These are phyloP conservation scores for Casuarina cunninghamiana DNA, from an alignment of 306 rosid species.

Conservation along the genomic window DNA sequence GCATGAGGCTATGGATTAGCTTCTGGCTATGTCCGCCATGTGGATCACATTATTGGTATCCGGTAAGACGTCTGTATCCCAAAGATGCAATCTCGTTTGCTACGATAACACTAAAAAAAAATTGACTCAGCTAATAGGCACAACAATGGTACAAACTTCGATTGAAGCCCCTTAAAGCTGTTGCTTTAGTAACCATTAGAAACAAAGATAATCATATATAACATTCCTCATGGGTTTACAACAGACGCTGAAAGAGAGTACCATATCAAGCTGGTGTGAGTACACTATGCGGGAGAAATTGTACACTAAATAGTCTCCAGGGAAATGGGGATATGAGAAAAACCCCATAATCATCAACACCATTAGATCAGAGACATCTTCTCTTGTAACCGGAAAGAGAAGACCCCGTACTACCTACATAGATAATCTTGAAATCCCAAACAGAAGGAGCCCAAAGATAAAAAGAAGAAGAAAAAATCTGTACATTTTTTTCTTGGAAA, in stretches of 20 bases:
- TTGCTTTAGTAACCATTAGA: background rate
- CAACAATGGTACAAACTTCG: constrained; percentile 5
- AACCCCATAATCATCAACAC: constrained; percentile 31
- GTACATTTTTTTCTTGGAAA: constrained; percentile 33
- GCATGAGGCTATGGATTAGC: background rate
- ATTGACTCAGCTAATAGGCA: background rate
- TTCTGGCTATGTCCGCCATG: constrained; percentile 31
- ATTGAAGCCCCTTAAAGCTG: background rate
- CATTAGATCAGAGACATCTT: constrained; percentile 21
- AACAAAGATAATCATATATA: background rate
- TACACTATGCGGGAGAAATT: constrained; percentile 25
- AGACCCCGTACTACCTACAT: constrained; percentile 17
- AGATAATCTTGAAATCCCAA: constrained; percentile 23
- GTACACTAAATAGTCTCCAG: constrained; percentile 30
- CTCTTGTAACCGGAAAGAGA: constrained; percentile 27
- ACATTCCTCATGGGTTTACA: background rate
- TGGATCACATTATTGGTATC: constrained; percentile 26
- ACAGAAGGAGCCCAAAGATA: background rate
- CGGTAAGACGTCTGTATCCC: background rate
- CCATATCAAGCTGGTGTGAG: constrained; percentile 27
- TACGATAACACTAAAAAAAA: background rate
- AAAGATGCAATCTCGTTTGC: background rate
- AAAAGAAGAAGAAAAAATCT: constrained; percentile 20
- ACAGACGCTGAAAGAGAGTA: background rate
- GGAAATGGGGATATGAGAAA: constrained; percentile 21